Base-by-base conservation (phyloP, 768 basidiomycete genomes). In the Boletus subcaerulescens region DNA sequence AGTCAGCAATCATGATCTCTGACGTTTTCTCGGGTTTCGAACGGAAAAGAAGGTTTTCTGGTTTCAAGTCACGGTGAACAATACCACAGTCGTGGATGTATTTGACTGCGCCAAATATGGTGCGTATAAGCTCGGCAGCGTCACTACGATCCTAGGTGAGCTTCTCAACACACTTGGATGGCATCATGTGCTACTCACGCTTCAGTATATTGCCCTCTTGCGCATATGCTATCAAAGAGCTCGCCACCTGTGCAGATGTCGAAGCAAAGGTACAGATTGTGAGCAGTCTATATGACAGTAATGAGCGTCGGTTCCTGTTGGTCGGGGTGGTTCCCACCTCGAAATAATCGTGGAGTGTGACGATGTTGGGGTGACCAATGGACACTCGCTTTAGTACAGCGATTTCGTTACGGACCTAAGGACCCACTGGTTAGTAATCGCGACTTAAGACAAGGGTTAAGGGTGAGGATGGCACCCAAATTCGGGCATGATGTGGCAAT, bases 141-240 rank as follows among this genome's bases (percentile, higher is more conserved):
- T 99, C 96, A 47, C 91, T 93, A 40, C 63, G 15, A 73, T 73
- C 60, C 50, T 55, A 26, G 67, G 60, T 57, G 58, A 38, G 63
- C 73, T 45, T 45, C 24, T 32, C 24, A 45, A 55, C 22, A 40
- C 14, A n/a, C 15, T 52, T n/a, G 29, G 40, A 36, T 44, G 35
- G 26, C 32, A 41, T 26, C 13, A 7, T n/a, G 26, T 52, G 40
- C 13, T 5, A 74, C 85, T 63, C 60, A 93, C 91, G 85, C 86
- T 74, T 99, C 96, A 66, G 93, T 94, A 72, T 97, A 98, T 69
- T 93, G 93, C 48, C 93, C 94, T 72, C 94, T 93, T 31, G 93
- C 93, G 66, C 96, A 98, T 77, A 99, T 98, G 47, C 96, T 83
- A 71, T 99, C 96, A 65, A 99, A 98, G n/a, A 99, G 84, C 72